Base-by-base conservation (phyloP, 495 filamentous ascomycete species). In the Penicillium manginii region DNA sequence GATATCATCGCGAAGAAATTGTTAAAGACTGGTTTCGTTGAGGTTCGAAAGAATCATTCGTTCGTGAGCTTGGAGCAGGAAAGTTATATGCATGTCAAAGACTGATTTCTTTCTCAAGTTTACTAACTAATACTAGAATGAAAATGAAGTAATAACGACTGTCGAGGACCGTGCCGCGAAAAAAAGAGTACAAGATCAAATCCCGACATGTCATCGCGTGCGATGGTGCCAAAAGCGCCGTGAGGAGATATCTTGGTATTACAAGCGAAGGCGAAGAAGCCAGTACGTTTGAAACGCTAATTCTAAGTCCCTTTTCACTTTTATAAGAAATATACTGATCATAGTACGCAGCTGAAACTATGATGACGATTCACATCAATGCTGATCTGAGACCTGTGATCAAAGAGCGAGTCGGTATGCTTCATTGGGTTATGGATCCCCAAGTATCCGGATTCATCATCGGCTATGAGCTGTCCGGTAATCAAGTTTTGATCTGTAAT, bases 321-420 rank as follows among this genome's bases (percentile, higher is more conserved):
- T 15, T 3, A 3, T 3, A 37, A 37, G 2, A 2, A 37, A 15
- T 37, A n/a, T 37, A 37, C 35, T 37, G 35, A 37, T 37, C 4
- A 37, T 37, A n/a, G 6, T 22, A 17, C 33, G 50, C 59, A 69
- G 72, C 72, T 52, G 66, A 79, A 45, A 73, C 70, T 1, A 79
- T 79, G 76, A 77, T 79, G 76, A 79, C 76, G 7, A 79, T 79
- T 33, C 73, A 79, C 55, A 70, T 78, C 50, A 75, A 74, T 37
- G 73, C 75, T 8, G 63, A 79, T 31, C 52, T 79, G 2, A 63
- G 71, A 2, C 69, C 69, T 0, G 57, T 77, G 3, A 42, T 79
- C 7, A 62, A 65, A 15, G 67, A 71, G 1, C 59, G 66, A n/a
- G 73, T 78, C 37, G 76, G 76, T 15, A 78, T 79, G 73, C 59